Evolutionary conservation across 2,329 filamentous ascomycete species (phyloP).

Genomic region (Hymenoscyphus linearis): DNA sequence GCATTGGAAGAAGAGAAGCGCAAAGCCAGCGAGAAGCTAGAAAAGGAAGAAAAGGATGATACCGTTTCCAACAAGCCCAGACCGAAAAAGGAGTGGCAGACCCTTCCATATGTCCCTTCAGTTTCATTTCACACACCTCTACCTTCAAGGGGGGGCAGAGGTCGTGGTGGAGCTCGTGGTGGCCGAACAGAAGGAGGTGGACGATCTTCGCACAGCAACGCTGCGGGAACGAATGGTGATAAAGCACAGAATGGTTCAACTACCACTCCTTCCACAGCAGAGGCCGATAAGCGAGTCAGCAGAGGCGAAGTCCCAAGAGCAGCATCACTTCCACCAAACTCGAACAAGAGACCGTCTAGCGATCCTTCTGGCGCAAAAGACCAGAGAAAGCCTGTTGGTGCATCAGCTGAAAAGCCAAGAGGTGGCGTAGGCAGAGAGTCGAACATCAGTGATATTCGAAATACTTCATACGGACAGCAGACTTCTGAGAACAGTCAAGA

Average conservation of each 20-base stretch:
- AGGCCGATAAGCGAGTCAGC: conserved; percentile 21
- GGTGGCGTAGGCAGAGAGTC: conserved; percentile 20
- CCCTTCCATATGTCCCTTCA: conserved; percentile 74
- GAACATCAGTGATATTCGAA: conserved; percentile 27
- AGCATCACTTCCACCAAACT: conserved; percentile 29
- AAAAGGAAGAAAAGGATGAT: conserved; percentile 60
- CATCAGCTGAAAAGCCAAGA: conserved; percentile 25
- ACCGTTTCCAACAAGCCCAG: conserved; percentile 47
- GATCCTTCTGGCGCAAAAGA: conserved; percentile 22
- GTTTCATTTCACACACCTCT: conserved; percentile 84
- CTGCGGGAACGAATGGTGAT: conserved; percentile 21
- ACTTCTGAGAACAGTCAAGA: conserved; percentile 14
- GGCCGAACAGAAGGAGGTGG: conserved; percentile 35
- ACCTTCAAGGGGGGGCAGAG: conserved; percentile 54
- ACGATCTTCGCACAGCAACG: conserved; percentile 30
- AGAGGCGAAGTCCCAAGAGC: conserved; percentile 22
- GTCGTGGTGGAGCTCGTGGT: conserved; percentile 38
- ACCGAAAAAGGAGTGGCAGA: conserved; percentile 79
- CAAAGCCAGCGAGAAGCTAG: conserved; percentile 60
- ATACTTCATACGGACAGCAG: conserved; percentile 31
- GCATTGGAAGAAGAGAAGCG: conserved; percentile 72
- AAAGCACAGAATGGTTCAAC: conserved; percentile 21
- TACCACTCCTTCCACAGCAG: conserved; percentile 9
- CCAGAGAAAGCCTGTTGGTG: conserved; percentile 23
- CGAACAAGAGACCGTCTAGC: conserved; percentile 20